A percentile compares a stretch with the other conserved stretches of the same genome.
Evolutionary conservation across 441 rosid genomes (phyloP).

Genomic region (Adansonia grandidieri): DNA sequence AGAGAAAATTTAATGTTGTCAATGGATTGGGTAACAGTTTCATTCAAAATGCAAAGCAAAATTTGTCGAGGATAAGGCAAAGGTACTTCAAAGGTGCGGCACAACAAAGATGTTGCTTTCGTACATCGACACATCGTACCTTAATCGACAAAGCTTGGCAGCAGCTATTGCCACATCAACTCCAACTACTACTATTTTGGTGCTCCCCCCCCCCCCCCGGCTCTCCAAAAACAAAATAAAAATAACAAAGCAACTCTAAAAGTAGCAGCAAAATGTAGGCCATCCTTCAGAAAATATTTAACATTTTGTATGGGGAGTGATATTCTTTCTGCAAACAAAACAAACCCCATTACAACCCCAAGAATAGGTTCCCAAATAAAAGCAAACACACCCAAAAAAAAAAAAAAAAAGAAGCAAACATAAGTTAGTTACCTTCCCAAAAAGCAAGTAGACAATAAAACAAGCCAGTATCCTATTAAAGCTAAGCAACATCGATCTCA

Average conservation of each 20-base stretch:
- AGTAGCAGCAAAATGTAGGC: constrained; percentile 23
- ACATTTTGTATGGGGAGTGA: constrained; percentile 27
- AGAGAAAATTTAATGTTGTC: neutral
- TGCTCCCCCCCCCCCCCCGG: neutral
- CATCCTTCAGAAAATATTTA: constrained; percentile 9
- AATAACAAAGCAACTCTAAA: constrained; percentile 14
- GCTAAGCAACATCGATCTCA: constrained; percentile 16
- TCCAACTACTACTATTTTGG: neutral
- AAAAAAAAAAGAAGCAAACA: neutral
- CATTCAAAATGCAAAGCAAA: neutral
- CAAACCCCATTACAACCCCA: constrained; percentile 25
- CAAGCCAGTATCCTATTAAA: constrained; percentile 28
- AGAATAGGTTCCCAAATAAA: constrained; percentile 21
- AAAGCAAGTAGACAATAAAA: constrained; percentile 33
- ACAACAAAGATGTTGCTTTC: constrained; percentile 21
- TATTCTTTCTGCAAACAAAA: constrained; percentile 25
- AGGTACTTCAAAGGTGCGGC: neutral
- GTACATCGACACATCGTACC: constrained; percentile 1
- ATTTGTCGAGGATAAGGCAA: neutral
- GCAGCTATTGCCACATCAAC: constrained; percentile 22
- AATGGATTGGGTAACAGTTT: neutral
- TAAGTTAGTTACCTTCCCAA: constrained; percentile 22
- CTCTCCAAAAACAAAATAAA: neutral
- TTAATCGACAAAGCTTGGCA: constrained; percentile 5
- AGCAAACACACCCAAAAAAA: neutral